phyloP scores from a whole-genome alignment of 2,329 filamentous ascomycete species.

The Pseudogymnoascus sp. region DNA sequence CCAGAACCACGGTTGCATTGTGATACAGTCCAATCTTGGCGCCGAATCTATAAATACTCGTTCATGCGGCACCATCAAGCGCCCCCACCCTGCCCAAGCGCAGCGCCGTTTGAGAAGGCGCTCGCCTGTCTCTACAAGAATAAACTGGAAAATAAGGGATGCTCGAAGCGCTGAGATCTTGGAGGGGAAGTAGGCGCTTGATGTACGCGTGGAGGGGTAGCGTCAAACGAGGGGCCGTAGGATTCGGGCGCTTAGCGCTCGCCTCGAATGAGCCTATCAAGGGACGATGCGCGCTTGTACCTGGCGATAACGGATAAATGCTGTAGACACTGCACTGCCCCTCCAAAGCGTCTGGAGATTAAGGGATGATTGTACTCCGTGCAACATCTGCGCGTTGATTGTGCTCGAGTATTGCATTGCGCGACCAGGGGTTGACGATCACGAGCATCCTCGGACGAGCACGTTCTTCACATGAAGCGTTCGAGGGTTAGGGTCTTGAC shows the following conservation, averaged over 20 bases:
- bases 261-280: neutral
- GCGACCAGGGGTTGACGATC: neutral
- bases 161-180: neutral
- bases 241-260: constrained; percentile 3
- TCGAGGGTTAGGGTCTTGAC: neutral
- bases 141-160: neutral
- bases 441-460: constrained; percentile 1
- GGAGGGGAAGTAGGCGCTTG: neutral
- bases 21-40: constrained; percentile 1
- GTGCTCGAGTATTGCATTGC: neutral
- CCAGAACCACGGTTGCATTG: neutral
- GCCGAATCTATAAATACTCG: constrained; percentile 4
- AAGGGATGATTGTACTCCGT: neutral
- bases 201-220: neutral
- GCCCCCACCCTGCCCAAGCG: neutral
- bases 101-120: neutral
- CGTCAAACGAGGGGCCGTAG: neutral
- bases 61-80: neutral
- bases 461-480: neutral
- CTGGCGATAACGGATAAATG: constrained; percentile 3
- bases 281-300: neutral
- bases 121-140: neutral
- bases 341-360: neutral
- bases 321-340: neutral
- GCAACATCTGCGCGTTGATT: neutral